Conservation (phyloP, 805 yeast species). For the Pichia eremophila region DNA sequence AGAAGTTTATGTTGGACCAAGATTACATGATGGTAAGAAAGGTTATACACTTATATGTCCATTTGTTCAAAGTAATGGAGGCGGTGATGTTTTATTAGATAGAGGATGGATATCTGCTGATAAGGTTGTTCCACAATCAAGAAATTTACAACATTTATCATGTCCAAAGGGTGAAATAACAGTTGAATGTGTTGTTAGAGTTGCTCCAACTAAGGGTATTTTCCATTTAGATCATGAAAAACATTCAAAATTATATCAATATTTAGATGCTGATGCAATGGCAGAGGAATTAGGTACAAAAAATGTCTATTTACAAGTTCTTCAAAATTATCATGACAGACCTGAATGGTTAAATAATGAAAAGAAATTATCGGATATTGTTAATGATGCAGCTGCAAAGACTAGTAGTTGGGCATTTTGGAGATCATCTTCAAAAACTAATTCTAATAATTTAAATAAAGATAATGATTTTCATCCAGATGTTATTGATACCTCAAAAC, state of each 20-base stretch:
- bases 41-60: conserved; percentile 84
- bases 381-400: conserved; percentile 1
- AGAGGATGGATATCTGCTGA: conserved; percentile 88
- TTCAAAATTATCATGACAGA: conserved; percentile 58
- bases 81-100: conserved; percentile 69
- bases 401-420: conserved; percentile 9
- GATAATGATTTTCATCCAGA: neutral
- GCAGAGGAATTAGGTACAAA: conserved; percentile 53
- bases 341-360: conserved; percentile 32
- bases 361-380: conserved; percentile 1
- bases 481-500: conserved; percentile 4
- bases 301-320: conserved; percentile 69
- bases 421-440: conserved; percentile 1
- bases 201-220: conserved; percentile 52
- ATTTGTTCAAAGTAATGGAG: conserved; percentile 63
- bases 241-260: conserved; percentile 62
- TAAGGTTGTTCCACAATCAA: conserved; percentile 45
- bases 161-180: conserved; percentile 66
- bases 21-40: conserved; percentile 57
- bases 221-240: conserved; percentile 62
- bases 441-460: neutral
- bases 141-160: conserved; percentile 56
- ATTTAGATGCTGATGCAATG: conserved; percentile 78
- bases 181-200: conserved; percentile 65
- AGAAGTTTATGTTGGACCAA: conserved; percentile 89